Evolutionary conservation across 805 yeast genomes (phyloP), one percentile per base, ranked within the genome.

Genomic region (Nakazawaea populi): DNA sequence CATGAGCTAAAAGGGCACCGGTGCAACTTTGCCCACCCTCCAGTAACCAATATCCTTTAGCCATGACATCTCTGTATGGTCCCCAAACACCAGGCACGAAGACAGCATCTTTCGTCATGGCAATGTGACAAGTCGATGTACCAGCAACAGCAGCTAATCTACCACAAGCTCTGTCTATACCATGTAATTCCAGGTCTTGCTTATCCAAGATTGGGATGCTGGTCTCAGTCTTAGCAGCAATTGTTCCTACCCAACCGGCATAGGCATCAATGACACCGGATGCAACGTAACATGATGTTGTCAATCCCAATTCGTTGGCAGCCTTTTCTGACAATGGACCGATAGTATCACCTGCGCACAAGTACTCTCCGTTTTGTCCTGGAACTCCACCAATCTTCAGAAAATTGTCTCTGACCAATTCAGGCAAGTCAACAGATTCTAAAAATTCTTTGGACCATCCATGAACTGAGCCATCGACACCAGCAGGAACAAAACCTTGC

Each of bases 21-120:
- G 99, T 94, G 64, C 96, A 87, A 12, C 95, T 85, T 68, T 94
- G 99, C n/a, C 99, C 99, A 63, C 99, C 99, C 70, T 94, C 99
- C 11, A 98, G 96, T 56, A 91, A 75, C 98, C 98, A 94, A 61
- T 75, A 85, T 5, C 83, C 89, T 31, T 87, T 85, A n/a, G 95
- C 87, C 73, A 92, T 77, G 5, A 89, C 96, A 67, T 91, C 96
- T 61, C 90, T 78, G 69, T 94, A 94, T 2, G 99, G 99, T 11
- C 99, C 99, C 99, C 99, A 94, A 35, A 94, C 97, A 54, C 99
- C 99, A 42, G 89, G 82, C 8, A 92, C 98, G 65, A 92, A 91
- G 42, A 89, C 81, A 0, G 96, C 87, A 32, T 88, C 85, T 54
- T 80, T 77, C 31, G 96, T 85, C 76, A 92, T 76, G 52, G 89